These are phyloP conservation scores for Myochromella boudieri DNA, from an alignment of 768 basidiomycete genomes.

Conservation along the genomic window DNA sequence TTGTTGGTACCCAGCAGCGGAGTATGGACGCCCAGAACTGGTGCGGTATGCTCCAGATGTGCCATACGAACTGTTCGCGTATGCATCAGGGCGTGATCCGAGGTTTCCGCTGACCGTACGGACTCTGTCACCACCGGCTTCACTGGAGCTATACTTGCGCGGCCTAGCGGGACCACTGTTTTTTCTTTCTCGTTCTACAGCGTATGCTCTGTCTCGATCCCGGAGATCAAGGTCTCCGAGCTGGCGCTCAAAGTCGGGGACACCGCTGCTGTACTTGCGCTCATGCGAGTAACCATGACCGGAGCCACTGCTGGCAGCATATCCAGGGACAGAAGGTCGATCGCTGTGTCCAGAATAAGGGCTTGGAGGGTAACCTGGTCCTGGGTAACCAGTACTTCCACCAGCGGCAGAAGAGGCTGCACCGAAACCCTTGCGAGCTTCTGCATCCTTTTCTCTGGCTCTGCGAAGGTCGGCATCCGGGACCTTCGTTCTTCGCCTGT, in stretches of 20 bases:
- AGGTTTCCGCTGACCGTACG: slow-evolving; percentile 41
- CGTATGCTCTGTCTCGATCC: slow-evolving; percentile 31
- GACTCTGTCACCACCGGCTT: slow-evolving; percentile 32
- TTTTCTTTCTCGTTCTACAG: slow-evolving; percentile 32
- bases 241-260: slow-evolving; percentile 37
- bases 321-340: slow-evolving; percentile 19
- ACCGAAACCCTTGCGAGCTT: slow-evolving; percentile 49
- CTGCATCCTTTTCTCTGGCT: slow-evolving; percentile 57
- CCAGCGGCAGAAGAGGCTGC: slow-evolving; percentile 31
- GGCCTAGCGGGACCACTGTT: slow-evolving; percentile 35
- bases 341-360: slow-evolving; percentile 23
- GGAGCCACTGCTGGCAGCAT: slow-evolving; percentile 24
- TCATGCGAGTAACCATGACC: slow-evolving; percentile 24
- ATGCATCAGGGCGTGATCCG: slow-evolving; percentile 27
- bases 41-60: slow-evolving; percentile 29
- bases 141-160: slow-evolving; percentile 45
- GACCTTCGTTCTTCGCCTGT: slow-evolving; percentile 42
- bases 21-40: slow-evolving; percentile 17
- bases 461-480: slow-evolving; percentile 55
- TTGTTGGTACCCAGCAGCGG: slow-evolving; percentile 18
- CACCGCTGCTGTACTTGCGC: slow-evolving; percentile 31
- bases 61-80: slow-evolving; percentile 29
- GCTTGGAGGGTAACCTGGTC: slow-evolving; percentile 25
- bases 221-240: slow-evolving; percentile 42
- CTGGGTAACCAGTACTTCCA: slow-evolving; percentile 21